phyloP scores from a whole-genome alignment of 140 eudicot species.

The Bidens hawaiensis region DNA sequence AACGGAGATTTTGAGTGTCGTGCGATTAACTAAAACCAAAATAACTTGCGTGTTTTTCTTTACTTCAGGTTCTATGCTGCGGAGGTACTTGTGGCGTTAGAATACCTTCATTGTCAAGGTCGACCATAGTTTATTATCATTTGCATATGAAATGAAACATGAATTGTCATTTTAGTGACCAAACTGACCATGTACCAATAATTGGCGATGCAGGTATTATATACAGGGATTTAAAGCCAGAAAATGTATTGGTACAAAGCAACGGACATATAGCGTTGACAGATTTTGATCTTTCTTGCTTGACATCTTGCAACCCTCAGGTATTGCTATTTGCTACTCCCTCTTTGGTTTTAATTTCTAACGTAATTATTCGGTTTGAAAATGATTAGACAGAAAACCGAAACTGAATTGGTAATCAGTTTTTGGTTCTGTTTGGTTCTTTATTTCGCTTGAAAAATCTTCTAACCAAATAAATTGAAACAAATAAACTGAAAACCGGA shows the following conservation, averaged over 20 bases:
- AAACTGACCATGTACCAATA: not conserved
- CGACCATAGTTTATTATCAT: not conserved
- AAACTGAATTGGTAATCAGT: too few species aligned
- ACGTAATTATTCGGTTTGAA: too few species aligned
- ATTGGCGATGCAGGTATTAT: slow-evolving; percentile 58
- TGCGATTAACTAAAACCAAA: not conserved
- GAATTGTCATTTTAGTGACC: not conserved
- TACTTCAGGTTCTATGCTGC: slow-evolving; percentile 81
- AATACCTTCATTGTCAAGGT: slow-evolving; percentile 99
- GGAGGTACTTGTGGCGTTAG: slow-evolving; percentile 87
- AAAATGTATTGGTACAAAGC: slow-evolving; percentile 76
- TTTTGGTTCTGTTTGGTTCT: too few species aligned
- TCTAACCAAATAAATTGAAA: too few species aligned
- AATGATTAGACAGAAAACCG: too few species aligned
- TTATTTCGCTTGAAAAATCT: too few species aligned
- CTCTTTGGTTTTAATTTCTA: not conserved
- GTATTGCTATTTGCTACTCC: slow-evolving; percentile 32
- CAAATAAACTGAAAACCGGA: too few species aligned
- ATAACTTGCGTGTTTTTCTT: not conserved
- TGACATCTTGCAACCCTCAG: slow-evolving; percentile 99
- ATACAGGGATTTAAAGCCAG: slow-evolving; percentile 97
- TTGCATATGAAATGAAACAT: not conserved
- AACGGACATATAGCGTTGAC: slow-evolving; percentile 86
- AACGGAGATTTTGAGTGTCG: not conserved
- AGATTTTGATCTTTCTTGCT: slow-evolving; percentile 95